Evolutionary conservation across 305 asterid genomes (phyloP).

Genomic region (Ilex paraguariensis): DNA sequence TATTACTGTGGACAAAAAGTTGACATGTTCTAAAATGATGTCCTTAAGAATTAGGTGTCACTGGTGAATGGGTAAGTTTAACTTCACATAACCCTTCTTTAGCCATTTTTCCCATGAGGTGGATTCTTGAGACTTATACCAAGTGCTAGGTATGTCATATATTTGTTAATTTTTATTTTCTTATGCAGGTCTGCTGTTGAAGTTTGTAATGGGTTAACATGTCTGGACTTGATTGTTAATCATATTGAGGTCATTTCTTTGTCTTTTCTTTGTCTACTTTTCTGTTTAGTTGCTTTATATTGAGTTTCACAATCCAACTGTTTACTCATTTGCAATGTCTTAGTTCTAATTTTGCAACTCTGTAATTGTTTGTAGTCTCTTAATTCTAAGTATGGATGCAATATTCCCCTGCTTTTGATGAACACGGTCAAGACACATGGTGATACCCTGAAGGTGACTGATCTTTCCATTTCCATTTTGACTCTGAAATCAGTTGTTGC

Average conservation of each 20-base stretch:
- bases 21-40: too few relatives aligned
- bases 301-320: conserved; percentile 4
- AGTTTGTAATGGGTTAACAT: conserved; percentile 51
- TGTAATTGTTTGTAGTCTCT: conserved; percentile 47
- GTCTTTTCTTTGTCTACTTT: conserved; percentile 12
- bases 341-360: conserved; percentile 21
- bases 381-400: conserved; percentile 77
- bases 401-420: conserved; percentile 72
- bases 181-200: conserved; percentile 65
- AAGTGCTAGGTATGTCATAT: conserved; percentile 13
- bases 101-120: too few relatives aligned
- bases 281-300: background rate
- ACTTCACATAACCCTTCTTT: conserved; percentile 2
- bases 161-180: conserved; percentile 2
- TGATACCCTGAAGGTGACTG: conserved; percentile 59
- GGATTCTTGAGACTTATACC: too few relatives aligned
- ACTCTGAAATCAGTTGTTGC: conserved; percentile 13
- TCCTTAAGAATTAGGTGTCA: background rate
- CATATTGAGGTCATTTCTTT: conserved; percentile 66
- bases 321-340: conserved; percentile 13
- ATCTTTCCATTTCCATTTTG: conserved; percentile 13
- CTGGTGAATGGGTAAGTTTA: conserved; percentile 7
- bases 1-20: too few relatives aligned
- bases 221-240: conserved; percentile 67
- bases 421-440: conserved; percentile 51